Evolutionary conservation across 495 filamentous ascomycete species (phyloP), one percentile per base, ranked within the genome.

Genomic region (Penicillium longicatenatum): DNA sequence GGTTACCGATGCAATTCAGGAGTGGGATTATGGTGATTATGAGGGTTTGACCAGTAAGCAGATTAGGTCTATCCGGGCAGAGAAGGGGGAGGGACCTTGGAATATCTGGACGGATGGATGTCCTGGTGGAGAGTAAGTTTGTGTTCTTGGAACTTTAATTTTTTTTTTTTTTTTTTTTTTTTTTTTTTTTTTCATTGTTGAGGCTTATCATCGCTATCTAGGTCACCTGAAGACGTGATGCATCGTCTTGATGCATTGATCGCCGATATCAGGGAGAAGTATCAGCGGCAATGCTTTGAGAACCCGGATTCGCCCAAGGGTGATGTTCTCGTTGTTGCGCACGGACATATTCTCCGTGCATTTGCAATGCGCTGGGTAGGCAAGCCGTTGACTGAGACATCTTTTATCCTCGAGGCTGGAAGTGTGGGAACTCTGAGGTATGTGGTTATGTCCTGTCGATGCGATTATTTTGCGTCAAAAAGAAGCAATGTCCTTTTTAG

Each of bases 1-100:
- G 60, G 74, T 94, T 42, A 91, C 89, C 0, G 84, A 92, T 57
- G 85, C 89, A 48, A 85, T 97, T 26, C 81, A 89, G 12, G 93
- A 98, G 69, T 98, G 93, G 93, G 91, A 96, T 73, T 98, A 98
- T 63, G 94, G 94, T 11, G 84, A 89, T 60, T 98, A 98, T 68
- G 94, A 98, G 70, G 94, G 94, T 2, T 84, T 96, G 70, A 95
- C 89, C 7, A 88, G 82, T 53, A 70, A 81, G 16, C 72, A 90
- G 65, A 97, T 98, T 64, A 67, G 80, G 22, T 75, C 82, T 51
- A 55, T 79, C 52, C 78, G 91, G 31, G 63, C 24, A 39, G 41
- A 70, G 60, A 64, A 63, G 7, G 76, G 74, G 1, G 49, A 73
- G 44, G 65, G 73, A 3, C 55, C 67, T 30, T 96, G 89, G 85